Percentiles rank a stretch among this genome's conserved stretches.
Evolutionary conservation across 2,329 filamentous ascomycete genomes (phyloP).

Genomic region (Drechmeria coniospora): DNA sequence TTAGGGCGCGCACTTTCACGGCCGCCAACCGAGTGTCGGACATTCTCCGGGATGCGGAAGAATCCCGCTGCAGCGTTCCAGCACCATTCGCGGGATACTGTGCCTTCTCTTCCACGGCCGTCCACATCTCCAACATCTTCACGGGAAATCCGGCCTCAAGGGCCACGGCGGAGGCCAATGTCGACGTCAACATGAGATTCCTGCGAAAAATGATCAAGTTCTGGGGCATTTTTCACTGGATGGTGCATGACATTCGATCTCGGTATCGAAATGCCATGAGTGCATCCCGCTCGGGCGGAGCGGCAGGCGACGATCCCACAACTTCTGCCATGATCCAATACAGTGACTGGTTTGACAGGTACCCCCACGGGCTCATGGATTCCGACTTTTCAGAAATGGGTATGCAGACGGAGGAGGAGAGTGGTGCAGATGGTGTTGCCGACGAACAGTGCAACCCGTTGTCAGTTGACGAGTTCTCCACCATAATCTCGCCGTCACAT

Average conservation of each 20-base stretch:
- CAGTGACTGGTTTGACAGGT: conserved; percentile 92
- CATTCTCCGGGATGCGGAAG: conserved; percentile 64
- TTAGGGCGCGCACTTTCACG: conserved; percentile 60
- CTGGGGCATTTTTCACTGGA: conserved; percentile 98
- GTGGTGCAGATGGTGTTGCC: conserved; percentile 72
- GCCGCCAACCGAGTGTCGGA: conserved; percentile 79
- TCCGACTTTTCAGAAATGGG: conserved; percentile 70
- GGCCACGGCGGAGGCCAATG: conserved; percentile 63
- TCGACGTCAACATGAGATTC: conserved; percentile 79
- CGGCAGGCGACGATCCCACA: conserved; percentile 28
- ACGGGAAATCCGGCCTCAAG: conserved; percentile 68
- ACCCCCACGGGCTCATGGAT: conserved; percentile 79
- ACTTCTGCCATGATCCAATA: conserved; percentile 72
- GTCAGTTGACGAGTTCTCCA: conserved; percentile 89
- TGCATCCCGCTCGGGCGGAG: conserved; percentile 53
- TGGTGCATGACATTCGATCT: conserved; percentile 82
- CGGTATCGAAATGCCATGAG: conserved; percentile 78
- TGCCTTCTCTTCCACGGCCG: conserved; percentile 80
- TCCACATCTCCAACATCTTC: conserved; percentile 88
- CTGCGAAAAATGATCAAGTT: conserved; percentile 90
- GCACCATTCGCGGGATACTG: conserved; percentile 93
- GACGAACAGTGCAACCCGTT: conserved; percentile 83
- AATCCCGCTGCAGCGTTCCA: conserved; percentile 52
- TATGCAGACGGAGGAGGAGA: conserved; percentile 52
- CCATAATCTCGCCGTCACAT: conserved; percentile 54